Evolutionary conservation across 805 yeast species (phyloP), one percentile per base, ranked within the genome.

Genomic region (Lachancea sp.): DNA sequence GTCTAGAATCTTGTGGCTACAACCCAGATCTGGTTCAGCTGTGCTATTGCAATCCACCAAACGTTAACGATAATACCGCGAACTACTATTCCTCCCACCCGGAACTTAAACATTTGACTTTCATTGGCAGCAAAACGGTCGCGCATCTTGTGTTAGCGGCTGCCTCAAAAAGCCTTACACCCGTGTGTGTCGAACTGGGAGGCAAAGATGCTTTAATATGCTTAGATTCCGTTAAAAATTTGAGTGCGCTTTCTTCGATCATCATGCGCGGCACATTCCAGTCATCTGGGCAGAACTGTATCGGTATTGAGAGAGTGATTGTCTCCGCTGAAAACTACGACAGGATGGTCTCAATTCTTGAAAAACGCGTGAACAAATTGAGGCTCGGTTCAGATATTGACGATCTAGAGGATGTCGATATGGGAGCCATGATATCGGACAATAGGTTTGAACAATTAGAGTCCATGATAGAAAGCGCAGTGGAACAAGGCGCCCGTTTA

Each of bases 281-380:
- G 65, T 83, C 95, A 40, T 84, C 96, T 0, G 99, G 99, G 9
- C 99, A 92, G 65, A 92, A 92, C 60, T 92, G 99, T 67, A 92
- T 92, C 55, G 97, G 99, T 28, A 84, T 92, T 40, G 99, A 92
- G 65, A 73, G 98, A 43, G 94, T 92, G 5, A 81, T 92, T 47
- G 87, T 89, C 26, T 71, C 86, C 33, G 83, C 83, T 4, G 67
- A 68, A 30, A 75, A 78, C 20, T 89, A 92, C 63, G 80, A 77
- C 17, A 54, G 63, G 31, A 63, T 92, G 30, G 80, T 81, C 1
- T 63, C 65, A 0, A 73, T 77, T 8, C 67, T 92, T 31, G 50
- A 71, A 1, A 61, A 69, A 23, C 71, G 92, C 42, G 76, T 92
- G 16, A 68, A 72, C 5, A 55, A 66, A 24, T 61, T 92, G 38